These are phyloP conservation scores for Eucalyptus marginata DNA, from an alignment of 345 rosid genomes.

Conservation along the genomic window DNA sequence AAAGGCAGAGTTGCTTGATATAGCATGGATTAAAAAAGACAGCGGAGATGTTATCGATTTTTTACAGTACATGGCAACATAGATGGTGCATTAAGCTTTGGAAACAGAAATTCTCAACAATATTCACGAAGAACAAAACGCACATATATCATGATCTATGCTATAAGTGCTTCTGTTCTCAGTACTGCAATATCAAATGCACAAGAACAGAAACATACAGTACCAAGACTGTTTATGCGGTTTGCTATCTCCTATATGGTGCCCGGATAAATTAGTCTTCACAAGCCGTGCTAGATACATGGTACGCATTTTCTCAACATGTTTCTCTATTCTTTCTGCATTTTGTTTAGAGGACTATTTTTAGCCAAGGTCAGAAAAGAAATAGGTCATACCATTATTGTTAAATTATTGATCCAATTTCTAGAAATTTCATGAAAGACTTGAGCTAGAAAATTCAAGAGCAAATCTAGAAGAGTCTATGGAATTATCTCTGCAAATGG, in stretches of 20 bases:
- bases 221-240: not conserved
- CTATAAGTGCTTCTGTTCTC: not conserved
- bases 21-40: not conserved
- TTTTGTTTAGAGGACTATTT: not conserved
- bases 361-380: not conserved
- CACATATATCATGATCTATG: not conserved
- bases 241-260: not conserved
- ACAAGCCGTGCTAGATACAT: not conserved
- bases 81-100: not conserved
- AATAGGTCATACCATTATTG: rapidly evolving
- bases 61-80: not conserved
- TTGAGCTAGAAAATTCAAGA: too few relatives aligned
- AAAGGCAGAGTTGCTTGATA: not conserved
- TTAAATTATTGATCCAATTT: too few relatives aligned
- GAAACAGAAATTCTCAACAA: not conserved
- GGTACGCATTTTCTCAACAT: not conserved
- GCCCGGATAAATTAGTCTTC: not conserved
- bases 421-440: too few relatives aligned
- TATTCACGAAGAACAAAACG: not conserved
- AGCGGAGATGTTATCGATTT: not conserved
- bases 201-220: not conserved
- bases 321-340: not conserved
- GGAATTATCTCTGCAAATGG: too few relatives aligned
- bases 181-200: not conserved
- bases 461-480: too few relatives aligned